Percentiles rank a stretch among this genome's conserved stretches.
Evolutionary conservation across 306 rosid genomes (phyloP).

Genomic region (Malus asiatica): DNA sequence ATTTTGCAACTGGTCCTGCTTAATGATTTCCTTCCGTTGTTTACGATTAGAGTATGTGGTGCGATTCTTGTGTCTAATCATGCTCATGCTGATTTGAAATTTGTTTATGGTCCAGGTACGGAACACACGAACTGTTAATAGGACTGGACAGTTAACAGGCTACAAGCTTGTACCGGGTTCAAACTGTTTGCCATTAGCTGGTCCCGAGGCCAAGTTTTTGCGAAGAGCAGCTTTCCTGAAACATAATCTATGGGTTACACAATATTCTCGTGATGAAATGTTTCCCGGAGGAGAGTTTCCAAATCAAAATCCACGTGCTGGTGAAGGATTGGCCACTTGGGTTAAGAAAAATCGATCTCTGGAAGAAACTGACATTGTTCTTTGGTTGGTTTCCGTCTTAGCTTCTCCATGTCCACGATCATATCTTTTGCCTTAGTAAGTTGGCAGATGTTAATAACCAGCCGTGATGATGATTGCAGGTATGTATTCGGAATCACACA

Average conservation of each 20-base stretch:
- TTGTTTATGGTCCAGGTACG: slow-evolving; percentile 40
- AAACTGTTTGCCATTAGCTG: slow-evolving; percentile 68
- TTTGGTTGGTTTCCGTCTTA: slow-evolving; percentile 36
- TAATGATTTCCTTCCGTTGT: not conserved
- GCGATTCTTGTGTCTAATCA: not conserved
- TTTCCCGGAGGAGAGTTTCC: slow-evolving; percentile 91
- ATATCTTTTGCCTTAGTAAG: not conserved
- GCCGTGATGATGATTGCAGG: slow-evolving; percentile 37
- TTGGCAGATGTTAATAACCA: slow-evolving; percentile 1
- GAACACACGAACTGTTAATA: slow-evolving; percentile 65
- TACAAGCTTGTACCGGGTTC: slow-evolving; percentile 80
- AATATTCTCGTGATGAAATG: slow-evolving; percentile 50
- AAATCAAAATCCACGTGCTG: slow-evolving; percentile 72
- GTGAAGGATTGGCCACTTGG: slow-evolving; percentile 83
- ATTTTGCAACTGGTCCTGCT: slow-evolving; percentile 3
- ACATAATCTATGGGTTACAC: slow-evolving; percentile 87
- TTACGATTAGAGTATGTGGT: not conserved
- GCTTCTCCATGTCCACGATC: not conserved
- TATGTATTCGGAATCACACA: slow-evolving; percentile 78
- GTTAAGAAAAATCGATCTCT: slow-evolving; percentile 58
- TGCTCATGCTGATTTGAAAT: not conserved
- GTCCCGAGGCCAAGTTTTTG: slow-evolving; percentile 72
- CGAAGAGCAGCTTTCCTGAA: slow-evolving; percentile 82
- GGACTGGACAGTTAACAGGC: slow-evolving; percentile 80
- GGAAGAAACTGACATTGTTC: slow-evolving; percentile 69